Conservation (phyloP, 768 basidiomycete species). For the Phylloporus rhodoxanthus region DNA sequence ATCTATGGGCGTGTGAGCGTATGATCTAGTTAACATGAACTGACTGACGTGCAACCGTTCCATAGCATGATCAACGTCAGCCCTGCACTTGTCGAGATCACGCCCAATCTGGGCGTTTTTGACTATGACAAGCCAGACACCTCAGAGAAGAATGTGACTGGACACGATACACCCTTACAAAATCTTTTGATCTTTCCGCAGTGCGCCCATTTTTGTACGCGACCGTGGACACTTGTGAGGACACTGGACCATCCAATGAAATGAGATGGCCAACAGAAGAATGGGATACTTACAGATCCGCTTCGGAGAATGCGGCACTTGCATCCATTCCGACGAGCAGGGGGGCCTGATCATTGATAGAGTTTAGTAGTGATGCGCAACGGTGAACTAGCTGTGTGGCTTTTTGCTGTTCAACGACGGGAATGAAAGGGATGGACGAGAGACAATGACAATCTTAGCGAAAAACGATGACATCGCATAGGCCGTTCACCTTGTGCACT, state of each 20-base stretch:
- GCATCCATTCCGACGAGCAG: conserved; percentile 38
- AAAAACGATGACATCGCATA: not conserved
- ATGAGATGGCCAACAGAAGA: not conserved
- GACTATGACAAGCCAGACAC: conserved; percentile 26
- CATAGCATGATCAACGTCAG: conserved; percentile 39
- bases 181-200: conserved; percentile 36
- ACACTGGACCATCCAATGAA: conserved; percentile 28
- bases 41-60: conserved; percentile 38
- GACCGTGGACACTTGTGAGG: conserved; percentile 35
- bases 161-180: conserved; percentile 27
- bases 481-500: conserved; percentile 41
- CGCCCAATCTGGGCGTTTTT: conserved; percentile 42
- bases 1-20: conserved; percentile 15
- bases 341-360: conserved; percentile 37
- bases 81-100: conserved; percentile 40
- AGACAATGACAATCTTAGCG: not conserved
- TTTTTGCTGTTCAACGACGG: conserved; percentile 33
- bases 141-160: conserved; percentile 5
- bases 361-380: conserved; percentile 36
- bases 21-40: not conserved
- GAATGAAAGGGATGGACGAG: not conserved
- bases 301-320: conserved; percentile 37
- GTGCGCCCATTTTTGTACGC: conserved; percentile 36
- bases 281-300: conserved; percentile 35
- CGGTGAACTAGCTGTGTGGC: conserved; percentile 37